These are phyloP conservation scores for Toxicodendron radicans DNA, from an alignment of 345 rosid species.

Conservation along the genomic window DNA sequence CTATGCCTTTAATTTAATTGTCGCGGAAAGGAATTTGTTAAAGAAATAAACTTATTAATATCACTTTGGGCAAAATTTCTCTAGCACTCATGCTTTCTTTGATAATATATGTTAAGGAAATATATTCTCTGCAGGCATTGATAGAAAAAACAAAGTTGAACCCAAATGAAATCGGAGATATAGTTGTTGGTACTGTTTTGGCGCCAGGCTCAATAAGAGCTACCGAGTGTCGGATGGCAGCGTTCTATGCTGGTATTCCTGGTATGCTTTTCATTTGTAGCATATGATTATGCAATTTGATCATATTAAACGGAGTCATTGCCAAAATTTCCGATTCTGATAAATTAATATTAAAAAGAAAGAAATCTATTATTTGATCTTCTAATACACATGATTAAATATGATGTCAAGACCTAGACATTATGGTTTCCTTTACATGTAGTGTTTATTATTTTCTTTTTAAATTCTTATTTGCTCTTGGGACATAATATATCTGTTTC, in stretches of 20 bases:
- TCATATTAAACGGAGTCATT: not conserved
- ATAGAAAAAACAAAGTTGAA: slow-evolving; percentile 67
- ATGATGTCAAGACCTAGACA: slow-evolving; percentile 6
- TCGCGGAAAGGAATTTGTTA: not conserved
- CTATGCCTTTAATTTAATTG: not conserved
- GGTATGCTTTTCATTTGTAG: slow-evolving; percentile 37
- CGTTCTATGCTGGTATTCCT: slow-evolving; percentile 91
- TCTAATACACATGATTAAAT: not conserved
- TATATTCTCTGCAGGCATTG: slow-evolving; percentile 50
- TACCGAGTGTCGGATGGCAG: slow-evolving; percentile 86
- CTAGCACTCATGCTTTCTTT: not conserved
- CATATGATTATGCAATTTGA: not conserved
- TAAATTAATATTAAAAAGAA: not conserved
- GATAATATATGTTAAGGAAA: not conserved
- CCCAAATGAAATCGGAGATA: slow-evolving; percentile 89
- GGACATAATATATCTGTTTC: not conserved
- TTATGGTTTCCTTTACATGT: not conserved
- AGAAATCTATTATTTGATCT: not conserved
- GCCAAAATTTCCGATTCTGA: not conserved
- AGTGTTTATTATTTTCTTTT: not conserved
- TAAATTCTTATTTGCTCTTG: not conserved
- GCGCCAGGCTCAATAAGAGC: slow-evolving; percentile 88
- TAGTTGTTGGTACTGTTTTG: slow-evolving; percentile 88
- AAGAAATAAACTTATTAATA: too few species aligned
- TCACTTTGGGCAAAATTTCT: not conserved